phyloP scores from a whole-genome alignment of 2,329 filamentous ascomycete genomes.

The Tolypocladium paradoxum region DNA sequence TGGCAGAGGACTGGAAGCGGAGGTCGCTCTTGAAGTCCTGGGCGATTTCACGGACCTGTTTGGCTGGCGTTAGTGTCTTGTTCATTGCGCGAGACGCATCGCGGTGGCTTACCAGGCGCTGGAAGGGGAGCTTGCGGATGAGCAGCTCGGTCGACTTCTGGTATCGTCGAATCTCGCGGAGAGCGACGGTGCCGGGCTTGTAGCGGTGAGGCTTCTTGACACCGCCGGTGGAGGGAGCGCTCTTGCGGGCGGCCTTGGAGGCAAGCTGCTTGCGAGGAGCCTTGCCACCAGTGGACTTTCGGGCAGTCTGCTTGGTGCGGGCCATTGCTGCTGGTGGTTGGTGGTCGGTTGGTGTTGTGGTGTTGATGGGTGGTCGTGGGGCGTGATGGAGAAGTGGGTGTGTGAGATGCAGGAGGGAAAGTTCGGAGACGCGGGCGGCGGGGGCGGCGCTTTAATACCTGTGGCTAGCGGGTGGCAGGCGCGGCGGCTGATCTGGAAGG shows the following conservation, averaged over 20 bases:
- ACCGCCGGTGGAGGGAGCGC: conserved; percentile 89
- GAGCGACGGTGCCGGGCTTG: conserved; percentile 90
- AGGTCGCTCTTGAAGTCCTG: conserved; percentile 93
- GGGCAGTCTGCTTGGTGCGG: conserved; percentile 56
- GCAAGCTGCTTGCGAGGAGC: conserved; percentile 91
- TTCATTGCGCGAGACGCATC: neutral
- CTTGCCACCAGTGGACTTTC: conserved; percentile 73
- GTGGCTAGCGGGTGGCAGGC: conserved; percentile 15
- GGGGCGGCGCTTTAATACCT: conserved; percentile 34
- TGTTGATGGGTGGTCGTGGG: conserved; percentile 12
- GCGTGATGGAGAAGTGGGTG: conserved; percentile 21
- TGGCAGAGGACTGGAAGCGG: conserved; percentile 96
- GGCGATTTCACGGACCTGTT: conserved; percentile 78
- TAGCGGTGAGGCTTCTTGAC: conserved; percentile 92
- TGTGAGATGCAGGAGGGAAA: conserved; percentile 32
- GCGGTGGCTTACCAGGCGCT: conserved; percentile 60
- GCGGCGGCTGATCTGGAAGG: conserved; percentile 27
- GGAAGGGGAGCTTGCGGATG: conserved; percentile 95
- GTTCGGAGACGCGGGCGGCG: conserved; percentile 24
- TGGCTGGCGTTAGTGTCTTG: conserved; percentile 4
- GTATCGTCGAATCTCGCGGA: conserved; percentile 97
- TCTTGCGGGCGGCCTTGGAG: conserved; percentile 97
- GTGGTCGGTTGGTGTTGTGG: conserved; percentile 17
- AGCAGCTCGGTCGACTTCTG: conserved; percentile 95
- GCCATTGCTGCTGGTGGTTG: conserved; percentile 42